These are phyloP conservation scores for Achlya hypogyna DNA, from an alignment of 352 stramenopile genomes.

Conservation along the genomic window DNA sequence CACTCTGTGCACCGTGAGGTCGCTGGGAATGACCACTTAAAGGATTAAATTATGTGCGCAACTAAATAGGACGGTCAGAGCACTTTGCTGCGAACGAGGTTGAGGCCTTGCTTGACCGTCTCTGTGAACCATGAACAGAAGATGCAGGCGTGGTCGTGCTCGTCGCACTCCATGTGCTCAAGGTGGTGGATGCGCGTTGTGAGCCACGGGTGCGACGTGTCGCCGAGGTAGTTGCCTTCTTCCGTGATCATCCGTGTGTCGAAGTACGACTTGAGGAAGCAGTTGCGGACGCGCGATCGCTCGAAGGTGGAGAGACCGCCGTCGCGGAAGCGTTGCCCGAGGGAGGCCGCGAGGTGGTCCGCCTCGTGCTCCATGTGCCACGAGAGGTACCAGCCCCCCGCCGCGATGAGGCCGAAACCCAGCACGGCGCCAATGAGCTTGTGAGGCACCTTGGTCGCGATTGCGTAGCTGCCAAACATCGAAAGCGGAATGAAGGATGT, in stretches of 20 bases:
- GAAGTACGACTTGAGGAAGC: slow-evolving; percentile 45
- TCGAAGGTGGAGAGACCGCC: slow-evolving; percentile 72
- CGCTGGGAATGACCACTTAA: no score
- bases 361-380: slow-evolving; percentile 75
- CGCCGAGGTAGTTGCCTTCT: slow-evolving; percentile 70
- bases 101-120: background rate
- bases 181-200: slow-evolving; percentile 65
- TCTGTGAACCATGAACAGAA: slow-evolving; percentile 10
- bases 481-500: slow-evolving; percentile 48
- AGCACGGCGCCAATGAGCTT: slow-evolving; percentile 48
- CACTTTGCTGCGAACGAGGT: background rate
- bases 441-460: slow-evolving; percentile 54
- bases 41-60: background rate
- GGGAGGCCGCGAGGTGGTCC: slow-evolving; percentile 58
- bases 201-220: slow-evolving; percentile 64
- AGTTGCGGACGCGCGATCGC: slow-evolving; percentile 65
- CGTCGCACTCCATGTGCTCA: slow-evolving; percentile 31
- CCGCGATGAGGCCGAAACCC: slow-evolving; percentile 36
- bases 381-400: slow-evolving; percentile 54
- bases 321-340: slow-evolving; percentile 36
- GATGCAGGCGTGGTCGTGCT: slow-evolving; percentile 6
- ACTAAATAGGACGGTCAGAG: background rate
- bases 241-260: slow-evolving; percentile 67
- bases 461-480: slow-evolving; percentile 40
- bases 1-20: no score